Percentiles rank a stretch among this genome's conserved stretches.
Evolutionary conservation across 352 stramenopile species (phyloP).

Genomic region (Paralagenidium karlingii): DNA sequence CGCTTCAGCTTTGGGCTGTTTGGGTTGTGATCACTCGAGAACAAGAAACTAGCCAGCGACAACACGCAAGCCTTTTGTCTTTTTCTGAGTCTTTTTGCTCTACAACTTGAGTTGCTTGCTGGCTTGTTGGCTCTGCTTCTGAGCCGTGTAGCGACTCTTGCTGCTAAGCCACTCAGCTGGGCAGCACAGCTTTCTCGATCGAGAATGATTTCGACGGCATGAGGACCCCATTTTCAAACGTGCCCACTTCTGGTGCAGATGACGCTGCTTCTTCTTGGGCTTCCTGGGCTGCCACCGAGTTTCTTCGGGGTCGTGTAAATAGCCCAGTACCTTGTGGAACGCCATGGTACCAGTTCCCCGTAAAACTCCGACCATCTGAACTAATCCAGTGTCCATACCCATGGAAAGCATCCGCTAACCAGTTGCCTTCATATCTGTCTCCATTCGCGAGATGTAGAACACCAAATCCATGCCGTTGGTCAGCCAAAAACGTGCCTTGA

Average conservation of each 20-base stretch:
- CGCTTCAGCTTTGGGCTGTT: too few relatives aligned
- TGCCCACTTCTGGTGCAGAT: slow-evolving; percentile 7
- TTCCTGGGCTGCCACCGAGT: not conserved
- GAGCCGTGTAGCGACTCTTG: too few relatives aligned
- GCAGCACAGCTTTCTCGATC: slow-evolving; percentile 20
- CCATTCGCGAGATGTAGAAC: slow-evolving; percentile 37
- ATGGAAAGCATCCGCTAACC: slow-evolving; percentile 25
- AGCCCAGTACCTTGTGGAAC: slow-evolving; percentile 35
- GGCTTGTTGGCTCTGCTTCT: too few relatives aligned
- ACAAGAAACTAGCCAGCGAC: too few relatives aligned
- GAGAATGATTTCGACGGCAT: slow-evolving; percentile 26
- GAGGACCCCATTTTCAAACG: slow-evolving; percentile 29
- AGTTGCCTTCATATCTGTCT: slow-evolving; percentile 60
- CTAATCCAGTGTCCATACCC: slow-evolving; percentile 56
- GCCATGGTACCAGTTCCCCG: slow-evolving; percentile 43
- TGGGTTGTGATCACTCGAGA: too few relatives aligned
- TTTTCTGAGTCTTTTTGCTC: too few relatives aligned
- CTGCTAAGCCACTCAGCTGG: too few relatives aligned
- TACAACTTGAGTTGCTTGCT: too few relatives aligned
- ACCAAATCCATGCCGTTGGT: slow-evolving; percentile 34
- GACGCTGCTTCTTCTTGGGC: not conserved
- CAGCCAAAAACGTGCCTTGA: slow-evolving; percentile 28
- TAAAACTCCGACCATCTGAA: slow-evolving; percentile 23
- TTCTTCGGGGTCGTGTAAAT: slow-evolving; percentile 17
- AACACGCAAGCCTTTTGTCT: too few relatives aligned